phyloP scores from a whole-genome alignment of 257 asterid genomes.

The Nicotiana obtusifolia region DNA sequence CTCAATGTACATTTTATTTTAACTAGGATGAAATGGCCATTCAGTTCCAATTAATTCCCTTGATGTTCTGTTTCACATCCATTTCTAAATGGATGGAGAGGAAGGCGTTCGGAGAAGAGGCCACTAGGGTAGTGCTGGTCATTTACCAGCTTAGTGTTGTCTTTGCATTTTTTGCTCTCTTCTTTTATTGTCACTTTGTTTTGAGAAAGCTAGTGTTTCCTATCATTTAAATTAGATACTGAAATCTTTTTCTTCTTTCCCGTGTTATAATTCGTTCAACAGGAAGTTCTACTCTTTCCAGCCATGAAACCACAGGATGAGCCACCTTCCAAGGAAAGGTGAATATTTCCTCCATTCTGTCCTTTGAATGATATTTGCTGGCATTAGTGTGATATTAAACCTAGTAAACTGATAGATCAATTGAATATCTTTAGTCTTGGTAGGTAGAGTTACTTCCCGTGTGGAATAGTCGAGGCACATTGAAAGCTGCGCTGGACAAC shows the following conservation, averaged over 20 bases:
- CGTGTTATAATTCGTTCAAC: slow-evolving; percentile 14
- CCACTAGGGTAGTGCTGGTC: background rate
- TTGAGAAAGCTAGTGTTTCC: background rate
- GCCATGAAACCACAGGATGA: slow-evolving; percentile 93
- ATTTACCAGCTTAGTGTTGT: background rate
- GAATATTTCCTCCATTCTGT: background rate
- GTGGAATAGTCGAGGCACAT: background rate
- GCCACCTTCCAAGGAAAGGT: slow-evolving; percentile 55
- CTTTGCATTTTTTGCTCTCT: background rate
- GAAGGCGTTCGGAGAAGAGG: background rate
- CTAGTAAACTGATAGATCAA: background rate
- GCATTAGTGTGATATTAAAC: background rate
- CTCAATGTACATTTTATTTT: background rate
- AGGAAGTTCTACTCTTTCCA: slow-evolving; percentile 87
- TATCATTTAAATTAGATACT: background rate
- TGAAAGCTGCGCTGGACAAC: background rate
- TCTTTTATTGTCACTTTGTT: background rate
- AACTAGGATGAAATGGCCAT: background rate
- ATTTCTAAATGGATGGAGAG: background rate
- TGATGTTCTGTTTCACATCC: background rate
- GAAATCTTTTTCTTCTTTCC: background rate
- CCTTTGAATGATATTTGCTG: background rate
- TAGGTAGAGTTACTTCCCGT: background rate
- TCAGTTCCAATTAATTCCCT: background rate
- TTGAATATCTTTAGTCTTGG: background rate